Percentiles rank a stretch among this genome's conserved stretches.
Conservation (phyloP, 192 early-diverging fungal species). For the Chytriomyces confervae region DNA sequence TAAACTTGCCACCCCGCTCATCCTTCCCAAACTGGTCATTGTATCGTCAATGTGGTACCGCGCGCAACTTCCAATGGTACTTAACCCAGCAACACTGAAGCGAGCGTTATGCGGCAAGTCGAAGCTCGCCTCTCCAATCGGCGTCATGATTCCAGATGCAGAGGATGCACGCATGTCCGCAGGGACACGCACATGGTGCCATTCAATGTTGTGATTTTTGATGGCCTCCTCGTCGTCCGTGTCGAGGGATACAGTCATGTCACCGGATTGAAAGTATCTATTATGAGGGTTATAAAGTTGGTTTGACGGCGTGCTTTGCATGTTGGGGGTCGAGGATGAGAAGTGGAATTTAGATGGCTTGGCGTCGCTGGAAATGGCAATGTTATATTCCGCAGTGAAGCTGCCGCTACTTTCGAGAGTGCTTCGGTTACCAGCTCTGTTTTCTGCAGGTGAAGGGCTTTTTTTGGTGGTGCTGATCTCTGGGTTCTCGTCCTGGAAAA, state of each 20-base stretch:
- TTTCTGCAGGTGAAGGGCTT: neutral
- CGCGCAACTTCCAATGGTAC: slow-evolving; percentile 39
- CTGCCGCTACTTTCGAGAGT: neutral
- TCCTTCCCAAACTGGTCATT: slow-evolving; percentile 26
- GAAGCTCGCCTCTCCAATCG: slow-evolving; percentile 46
- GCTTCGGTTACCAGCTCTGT: no score
- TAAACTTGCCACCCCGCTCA: slow-evolving; percentile 3
- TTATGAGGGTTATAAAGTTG: neutral
- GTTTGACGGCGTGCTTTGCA: neutral
- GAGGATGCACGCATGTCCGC: neutral
- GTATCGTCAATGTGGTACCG: slow-evolving; percentile 19
- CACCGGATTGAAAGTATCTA: neutral
- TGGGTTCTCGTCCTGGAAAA: slow-evolving; percentile 22
- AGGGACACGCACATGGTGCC: neutral
- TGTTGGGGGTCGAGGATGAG: neutral
- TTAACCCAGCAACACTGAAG: slow-evolving; percentile 28
- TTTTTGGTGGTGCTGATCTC: slow-evolving; percentile 1
- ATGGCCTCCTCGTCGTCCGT: slow-evolving; percentile 4
- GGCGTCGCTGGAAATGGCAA: neutral
- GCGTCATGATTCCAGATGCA: slow-evolving; percentile 45
- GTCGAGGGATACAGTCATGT: neutral
- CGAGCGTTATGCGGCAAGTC: slow-evolving; percentile 16
- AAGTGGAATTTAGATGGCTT: neutral
- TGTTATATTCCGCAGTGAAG: neutral
- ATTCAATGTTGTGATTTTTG: neutral